phyloP scores from a whole-genome alignment of 176 grass and related monocot genomes.

The Melocanna baccifera region DNA sequence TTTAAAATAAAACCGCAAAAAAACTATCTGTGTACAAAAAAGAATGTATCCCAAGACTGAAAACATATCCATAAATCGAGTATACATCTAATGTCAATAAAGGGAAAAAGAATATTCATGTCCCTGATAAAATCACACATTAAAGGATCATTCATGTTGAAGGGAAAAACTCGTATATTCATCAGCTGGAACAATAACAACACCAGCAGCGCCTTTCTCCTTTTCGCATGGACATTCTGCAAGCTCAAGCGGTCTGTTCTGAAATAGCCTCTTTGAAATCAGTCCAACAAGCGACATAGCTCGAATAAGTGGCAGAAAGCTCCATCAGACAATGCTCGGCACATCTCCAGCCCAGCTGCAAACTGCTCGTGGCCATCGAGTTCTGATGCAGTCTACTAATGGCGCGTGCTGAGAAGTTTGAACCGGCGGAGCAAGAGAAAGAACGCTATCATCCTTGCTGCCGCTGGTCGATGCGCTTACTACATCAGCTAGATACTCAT shows the following conservation, averaged over 20 bases:
- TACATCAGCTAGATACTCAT: conserved; percentile 89
- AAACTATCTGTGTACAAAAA: conserved; percentile 52
- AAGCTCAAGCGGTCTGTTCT: conserved; percentile 34
- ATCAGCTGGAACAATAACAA: conserved; percentile 41
- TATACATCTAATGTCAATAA: conserved; percentile 46
- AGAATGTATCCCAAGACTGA: conserved; percentile 39
- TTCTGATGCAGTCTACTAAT: conserved; percentile 93
- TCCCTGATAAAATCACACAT: conserved; percentile 46
- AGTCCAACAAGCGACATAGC: neutral
- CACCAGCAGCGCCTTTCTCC: conserved; percentile 31
- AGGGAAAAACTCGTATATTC: conserved; percentile 20
- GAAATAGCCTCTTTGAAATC: conserved; percentile 26
- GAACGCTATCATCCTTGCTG: conserved; percentile 44
- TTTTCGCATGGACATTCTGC: conserved; percentile 14
- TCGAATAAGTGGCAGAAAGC: neutral
- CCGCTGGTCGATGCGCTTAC: conserved; percentile 53
- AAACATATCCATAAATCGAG: conserved; percentile 53
- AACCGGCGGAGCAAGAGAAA: conserved; percentile 56
- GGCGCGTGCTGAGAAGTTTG: conserved; percentile 81
- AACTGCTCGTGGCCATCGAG: conserved; percentile 73
- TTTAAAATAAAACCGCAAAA: conserved; percentile 19
- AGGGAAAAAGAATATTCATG: conserved; percentile 43
- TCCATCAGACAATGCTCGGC: conserved; percentile 86
- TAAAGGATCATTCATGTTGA: conserved; percentile 30
- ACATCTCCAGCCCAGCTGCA: conserved; percentile 91